Evolutionary conservation across 495 filamentous ascomycete genomes (phyloP), one percentile per base, ranked within the genome.

Genomic region (Choiromyces venosus): DNA sequence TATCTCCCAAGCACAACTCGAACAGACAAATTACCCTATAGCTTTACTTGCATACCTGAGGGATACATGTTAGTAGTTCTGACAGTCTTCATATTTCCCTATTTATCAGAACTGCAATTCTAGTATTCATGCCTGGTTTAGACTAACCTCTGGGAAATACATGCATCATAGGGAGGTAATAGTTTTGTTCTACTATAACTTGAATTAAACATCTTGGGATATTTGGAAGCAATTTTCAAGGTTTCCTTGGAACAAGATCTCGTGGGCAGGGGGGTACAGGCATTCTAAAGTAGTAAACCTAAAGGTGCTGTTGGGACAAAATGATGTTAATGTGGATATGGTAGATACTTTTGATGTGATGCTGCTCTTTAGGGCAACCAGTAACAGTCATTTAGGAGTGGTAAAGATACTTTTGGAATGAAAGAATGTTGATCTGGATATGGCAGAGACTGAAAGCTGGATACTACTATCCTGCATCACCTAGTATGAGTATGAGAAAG

Each of bases 91-190:
- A 91, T n/a, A 91, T 87, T 76, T 91, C 83, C 18, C 91, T 90
- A 77, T 92, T 90, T 0, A 90, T 92, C 33, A 91, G 80, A 37
- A 93, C 73, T 69, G 92, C 87, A 7, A 91, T 83, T 70, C 91
- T 88, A 29, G 89, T 83, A 16, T 86, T 81, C n/a, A 75, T 78
- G 76, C 84, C 85, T 38, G 87, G 85, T 35, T 82, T 82, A 5
- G 40, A 4, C 14, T 67, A 67, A 25, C 8, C 29, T 14, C 40
- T 4, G 2, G 61, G 18, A 10, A 65, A 64, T 0, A 84, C 83
- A 1, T 84, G 85, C 67, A 84, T 81, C 25, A 92, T n/a, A 73
- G 0, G 90, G 87, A 1, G 42, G 5, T 66, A 84, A 80, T 76
- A 91, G 89, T 65, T 91, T 85, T 0, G 90, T 92, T 14, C 90